Percentiles rank a stretch among this genome's conserved stretches.
Evolutionary conservation across 208 protist genomes (phyloP).

Genomic region (Herpetomonas samuelpessoai): DNA sequence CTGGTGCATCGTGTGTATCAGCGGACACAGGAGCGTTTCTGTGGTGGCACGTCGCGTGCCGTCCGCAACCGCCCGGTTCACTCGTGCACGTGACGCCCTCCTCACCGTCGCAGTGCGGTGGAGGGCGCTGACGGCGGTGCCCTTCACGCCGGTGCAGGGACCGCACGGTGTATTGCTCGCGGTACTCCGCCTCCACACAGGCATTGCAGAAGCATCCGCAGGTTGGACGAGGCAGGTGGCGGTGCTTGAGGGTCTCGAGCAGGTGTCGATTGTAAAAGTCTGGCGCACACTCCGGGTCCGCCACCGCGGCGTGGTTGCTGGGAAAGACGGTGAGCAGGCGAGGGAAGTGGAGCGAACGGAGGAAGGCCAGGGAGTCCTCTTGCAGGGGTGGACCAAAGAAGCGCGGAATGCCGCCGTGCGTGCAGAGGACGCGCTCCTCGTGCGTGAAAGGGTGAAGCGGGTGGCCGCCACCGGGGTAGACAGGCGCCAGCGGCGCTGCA

Average conservation of each 20-base stretch:
- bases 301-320: slow-evolving; percentile 40
- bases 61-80: too few relatives aligned
- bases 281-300: slow-evolving; percentile 43
- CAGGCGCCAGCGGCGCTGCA: slow-evolving; percentile 11
- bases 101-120: too few relatives aligned
- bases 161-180: background rate
- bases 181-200: background rate
- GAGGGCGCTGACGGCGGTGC: too few relatives aligned
- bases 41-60: too few relatives aligned
- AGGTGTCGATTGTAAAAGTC: slow-evolving; percentile 31
- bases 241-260: slow-evolving; percentile 27
- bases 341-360: slow-evolving; percentile 49
- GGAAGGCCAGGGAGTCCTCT: slow-evolving; percentile 39
- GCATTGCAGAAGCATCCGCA: slow-evolving; percentile 7
- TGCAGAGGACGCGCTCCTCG: slow-evolving; percentile 67
- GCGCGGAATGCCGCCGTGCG: slow-evolving; percentile 77
- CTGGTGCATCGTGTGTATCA: too few relatives aligned
- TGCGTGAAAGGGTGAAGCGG: slow-evolving; percentile 28
- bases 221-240: slow-evolving; percentile 20
- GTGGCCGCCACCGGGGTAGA: slow-evolving; percentile 13
- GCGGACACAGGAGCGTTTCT: too few relatives aligned
- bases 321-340: slow-evolving; percentile 68
- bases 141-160: too few relatives aligned
- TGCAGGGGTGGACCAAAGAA: slow-evolving; percentile 46
- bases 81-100: too few relatives aligned